Evolutionary conservation across 495 filamentous ascomycete species (phyloP).

Genomic region (Hypoxylon cercidicola): DNA sequence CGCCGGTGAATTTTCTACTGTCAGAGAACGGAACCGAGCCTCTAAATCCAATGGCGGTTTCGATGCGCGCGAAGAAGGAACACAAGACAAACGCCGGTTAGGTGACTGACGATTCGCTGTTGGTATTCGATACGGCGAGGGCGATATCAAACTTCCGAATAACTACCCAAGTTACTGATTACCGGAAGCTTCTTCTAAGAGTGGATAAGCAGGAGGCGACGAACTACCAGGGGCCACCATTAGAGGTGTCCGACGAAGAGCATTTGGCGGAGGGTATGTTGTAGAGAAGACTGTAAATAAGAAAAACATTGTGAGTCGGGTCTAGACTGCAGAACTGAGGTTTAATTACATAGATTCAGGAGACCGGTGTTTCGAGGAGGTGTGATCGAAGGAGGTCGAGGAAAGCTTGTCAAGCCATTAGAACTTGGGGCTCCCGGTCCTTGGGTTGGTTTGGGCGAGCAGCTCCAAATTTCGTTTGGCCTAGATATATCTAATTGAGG

Average conservation of each 20-base stretch:
- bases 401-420: conserved; percentile 8
- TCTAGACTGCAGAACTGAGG: conserved; percentile 7
- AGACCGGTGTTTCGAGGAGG: conserved; percentile 17
- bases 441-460: background rate
- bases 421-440: conserved; percentile 5
- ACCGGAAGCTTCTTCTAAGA: background rate
- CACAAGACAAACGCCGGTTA: background rate
- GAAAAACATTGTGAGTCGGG: background rate
- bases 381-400: conserved; percentile 29
- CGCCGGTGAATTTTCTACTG: background rate
- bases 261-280: background rate
- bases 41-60: background rate
- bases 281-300: background rate
- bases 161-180: too few species aligned
- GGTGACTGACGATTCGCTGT: background rate
- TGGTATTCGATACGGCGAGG: background rate
- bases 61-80: background rate
- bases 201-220: conserved; percentile 2
- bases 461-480: background rate
- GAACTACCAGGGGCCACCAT: background rate
- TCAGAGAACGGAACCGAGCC: conserved; percentile 12
- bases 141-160: background rate
- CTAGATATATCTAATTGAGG: conserved; percentile 1
- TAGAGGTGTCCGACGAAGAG: background rate
- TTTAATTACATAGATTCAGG: conserved; percentile 3